Evolutionary conservation across 768 basidiomycete genomes (phyloP).

Genomic region (Zangia roseola): DNA sequence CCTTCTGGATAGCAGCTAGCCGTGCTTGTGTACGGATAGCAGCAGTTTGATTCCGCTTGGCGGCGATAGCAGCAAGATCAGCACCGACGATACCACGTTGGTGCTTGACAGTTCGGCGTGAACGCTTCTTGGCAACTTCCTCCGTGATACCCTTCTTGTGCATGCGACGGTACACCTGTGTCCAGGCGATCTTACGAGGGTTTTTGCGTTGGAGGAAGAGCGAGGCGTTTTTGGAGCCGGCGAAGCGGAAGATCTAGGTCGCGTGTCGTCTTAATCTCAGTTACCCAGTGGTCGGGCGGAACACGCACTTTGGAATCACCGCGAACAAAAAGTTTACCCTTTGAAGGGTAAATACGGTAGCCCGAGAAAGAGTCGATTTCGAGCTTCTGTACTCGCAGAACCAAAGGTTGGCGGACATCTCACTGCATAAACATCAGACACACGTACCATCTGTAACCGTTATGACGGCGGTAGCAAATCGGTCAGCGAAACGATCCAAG

Average conservation of each 20-base stretch:
- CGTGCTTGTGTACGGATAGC: slow-evolving; percentile 80
- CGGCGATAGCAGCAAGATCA: slow-evolving; percentile 86
- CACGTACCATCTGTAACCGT: slow-evolving; percentile 26
- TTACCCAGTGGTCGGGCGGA: no score
- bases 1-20: slow-evolving; percentile 85
- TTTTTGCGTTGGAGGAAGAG: slow-evolving; percentile 99
- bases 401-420: not conserved
- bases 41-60: slow-evolving; percentile 89
- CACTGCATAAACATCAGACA: not conserved
- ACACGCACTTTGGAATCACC: slow-evolving; percentile 87
- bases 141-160: slow-evolving; percentile 99
- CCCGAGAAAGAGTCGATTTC: slow-evolving; percentile 99
- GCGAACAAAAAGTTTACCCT: slow-evolving; percentile 93
- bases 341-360: slow-evolving; percentile 96
- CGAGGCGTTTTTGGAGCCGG: slow-evolving; percentile 88
- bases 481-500: slow-evolving; percentile 20
- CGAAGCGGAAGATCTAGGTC: slow-evolving; percentile 90
- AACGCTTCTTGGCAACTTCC: slow-evolving; percentile 98
- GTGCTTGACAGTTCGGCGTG: slow-evolving; percentile 94
- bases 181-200: slow-evolving; percentile 99
- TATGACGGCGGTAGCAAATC: not conserved
- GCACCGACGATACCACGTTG: slow-evolving; percentile 98
- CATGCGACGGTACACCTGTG: slow-evolving; percentile 89
- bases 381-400: slow-evolving; percentile 68
- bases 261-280: no score